Percentiles rank a stretch among this genome's conserved stretches.
Conservation (phyloP, 2,329 filamentous ascomycete species). For the Trichoderma sp. region DNA sequence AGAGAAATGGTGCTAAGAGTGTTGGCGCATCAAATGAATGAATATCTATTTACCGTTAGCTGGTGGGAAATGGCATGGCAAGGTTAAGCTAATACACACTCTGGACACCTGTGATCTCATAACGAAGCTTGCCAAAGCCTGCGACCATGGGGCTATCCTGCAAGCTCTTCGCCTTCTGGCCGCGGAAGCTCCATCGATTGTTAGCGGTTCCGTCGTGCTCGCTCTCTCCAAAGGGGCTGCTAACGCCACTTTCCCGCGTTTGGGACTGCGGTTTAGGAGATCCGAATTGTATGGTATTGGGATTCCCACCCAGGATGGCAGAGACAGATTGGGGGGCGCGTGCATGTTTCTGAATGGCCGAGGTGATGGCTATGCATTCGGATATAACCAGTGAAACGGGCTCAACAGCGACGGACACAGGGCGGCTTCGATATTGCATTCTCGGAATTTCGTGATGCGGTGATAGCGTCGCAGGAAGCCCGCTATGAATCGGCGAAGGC, state of each 20-base stretch:
- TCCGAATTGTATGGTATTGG: conserved; percentile 58
- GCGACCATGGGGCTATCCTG: conserved; percentile 97
- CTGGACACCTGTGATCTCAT: conserved; percentile 84
- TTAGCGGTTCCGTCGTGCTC: conserved; percentile 60
- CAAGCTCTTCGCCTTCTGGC: conserved; percentile 95
- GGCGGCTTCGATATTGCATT: conserved; percentile 62
- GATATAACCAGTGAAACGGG: conserved; percentile 92
- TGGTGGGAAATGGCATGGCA: conserved; percentile 1
- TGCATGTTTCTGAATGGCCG: conserved; percentile 95
- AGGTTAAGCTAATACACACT: conserved; percentile 50
- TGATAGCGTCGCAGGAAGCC: conserved; percentile 2
- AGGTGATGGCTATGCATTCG: conserved; percentile 98
- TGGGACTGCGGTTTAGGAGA: conserved; percentile 46
- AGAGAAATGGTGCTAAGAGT: conserved; percentile 88
- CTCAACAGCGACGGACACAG: conserved; percentile 80
- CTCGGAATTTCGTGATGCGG: conserved; percentile 41
- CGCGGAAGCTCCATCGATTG: conserved; percentile 89
- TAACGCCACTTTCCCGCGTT: conserved; percentile 46
- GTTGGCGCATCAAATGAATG: conserved; percentile 84
- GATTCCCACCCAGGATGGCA: conserved; percentile 83
- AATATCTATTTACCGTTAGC: conserved; percentile 63
- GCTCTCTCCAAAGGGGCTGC: conserved; percentile 35
- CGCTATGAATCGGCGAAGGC: conserved; percentile 8
- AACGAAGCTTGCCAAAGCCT: conserved; percentile 85
- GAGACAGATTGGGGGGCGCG: conserved; percentile 95